phyloP scores from a whole-genome alignment of 768 basidiomycete species.

The Leccinum pellstonianum region DNA sequence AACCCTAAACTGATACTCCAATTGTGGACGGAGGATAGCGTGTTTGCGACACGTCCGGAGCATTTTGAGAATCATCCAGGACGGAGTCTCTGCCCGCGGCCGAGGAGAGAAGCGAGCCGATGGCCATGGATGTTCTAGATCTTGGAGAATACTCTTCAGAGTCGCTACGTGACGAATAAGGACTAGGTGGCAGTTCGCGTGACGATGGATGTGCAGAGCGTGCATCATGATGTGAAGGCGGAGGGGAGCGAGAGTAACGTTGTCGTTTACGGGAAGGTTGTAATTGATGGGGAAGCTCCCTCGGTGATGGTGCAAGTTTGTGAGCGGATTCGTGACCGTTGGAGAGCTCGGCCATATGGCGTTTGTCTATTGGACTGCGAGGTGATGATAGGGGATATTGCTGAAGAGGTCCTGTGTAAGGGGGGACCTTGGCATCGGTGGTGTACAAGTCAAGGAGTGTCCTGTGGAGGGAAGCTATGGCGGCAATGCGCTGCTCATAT shows the following conservation, averaged over 20 bases:
- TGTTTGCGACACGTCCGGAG: constrained; percentile 18
- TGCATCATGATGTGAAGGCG: constrained; percentile 37
- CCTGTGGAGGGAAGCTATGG: constrained; percentile 66
- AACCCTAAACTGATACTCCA: constrained; percentile 24
- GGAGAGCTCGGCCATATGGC: constrained; percentile 15
- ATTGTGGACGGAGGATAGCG: constrained; percentile 18
- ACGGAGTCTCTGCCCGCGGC: constrained; percentile 34
- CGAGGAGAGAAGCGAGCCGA: constrained; percentile 66
- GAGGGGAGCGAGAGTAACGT: constrained; percentile 59
- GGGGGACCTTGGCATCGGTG: constrained; percentile 31
- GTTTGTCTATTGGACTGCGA: constrained; percentile 29
- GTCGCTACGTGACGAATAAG: constrained; percentile 68
- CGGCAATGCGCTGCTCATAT: constrained; percentile 60
- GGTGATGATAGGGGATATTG: constrained; percentile 41
- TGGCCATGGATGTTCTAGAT: constrained; percentile 74
- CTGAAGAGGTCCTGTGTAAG: constrained; percentile 20
- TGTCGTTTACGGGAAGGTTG: constrained; percentile 60
- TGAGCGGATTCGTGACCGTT: constrained; percentile 17
- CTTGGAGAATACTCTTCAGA: constrained; percentile 71
- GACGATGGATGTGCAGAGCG: constrained; percentile 35
- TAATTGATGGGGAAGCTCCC: constrained; percentile 34
- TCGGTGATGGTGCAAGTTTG: constrained; percentile 12
- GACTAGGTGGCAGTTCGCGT: constrained; percentile 66
- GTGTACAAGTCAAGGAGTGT: constrained; percentile 63
- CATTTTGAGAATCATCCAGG: constrained; percentile 28